Conservation (phyloP, 345 rosid genomes). For the Microthlaspi erraticum region DNA sequence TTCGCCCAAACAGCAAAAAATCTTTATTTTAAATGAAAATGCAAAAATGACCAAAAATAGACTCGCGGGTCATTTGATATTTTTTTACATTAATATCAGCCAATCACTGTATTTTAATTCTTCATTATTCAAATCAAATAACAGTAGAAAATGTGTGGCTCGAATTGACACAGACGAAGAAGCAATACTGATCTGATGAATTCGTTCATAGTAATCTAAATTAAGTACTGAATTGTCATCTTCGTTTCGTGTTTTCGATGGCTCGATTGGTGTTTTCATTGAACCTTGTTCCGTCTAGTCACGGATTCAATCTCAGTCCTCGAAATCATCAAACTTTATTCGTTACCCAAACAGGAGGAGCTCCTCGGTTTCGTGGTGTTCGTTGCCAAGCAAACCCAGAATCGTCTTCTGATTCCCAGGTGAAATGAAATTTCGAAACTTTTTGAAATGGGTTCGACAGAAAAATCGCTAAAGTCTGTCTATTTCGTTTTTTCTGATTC, state of each 20-base stretch:
- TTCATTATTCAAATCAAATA: too few species aligned
- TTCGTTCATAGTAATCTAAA: too few species aligned
- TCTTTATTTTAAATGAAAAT: neutral
- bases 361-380: constrained; percentile 32
- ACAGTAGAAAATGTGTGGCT: constrained; percentile 18
- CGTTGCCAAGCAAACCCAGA: constrained; percentile 44
- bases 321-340: constrained; percentile 31
- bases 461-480: neutral
- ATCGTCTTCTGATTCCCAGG: constrained; percentile 33
- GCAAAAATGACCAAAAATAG: neutral
- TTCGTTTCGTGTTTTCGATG: constrained; percentile 9
- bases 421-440: neutral
- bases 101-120: too few species aligned
- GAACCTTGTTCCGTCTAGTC: constrained; percentile 27
- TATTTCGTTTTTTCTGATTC: constrained; percentile 30
- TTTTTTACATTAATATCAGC: too few species aligned
- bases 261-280: constrained; percentile 35
- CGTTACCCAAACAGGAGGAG: constrained; percentile 15
- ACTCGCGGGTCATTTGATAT: neutral
- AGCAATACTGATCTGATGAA: constrained; percentile 11
- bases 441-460: neutral
- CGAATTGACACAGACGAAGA: constrained; percentile 18
- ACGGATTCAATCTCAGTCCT: constrained; percentile 21
- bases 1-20: neutral
- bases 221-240: too few species aligned